Evolutionary conservation across 2,329 filamentous ascomycete genomes (phyloP).

Genomic region (Fusarium foetens): DNA sequence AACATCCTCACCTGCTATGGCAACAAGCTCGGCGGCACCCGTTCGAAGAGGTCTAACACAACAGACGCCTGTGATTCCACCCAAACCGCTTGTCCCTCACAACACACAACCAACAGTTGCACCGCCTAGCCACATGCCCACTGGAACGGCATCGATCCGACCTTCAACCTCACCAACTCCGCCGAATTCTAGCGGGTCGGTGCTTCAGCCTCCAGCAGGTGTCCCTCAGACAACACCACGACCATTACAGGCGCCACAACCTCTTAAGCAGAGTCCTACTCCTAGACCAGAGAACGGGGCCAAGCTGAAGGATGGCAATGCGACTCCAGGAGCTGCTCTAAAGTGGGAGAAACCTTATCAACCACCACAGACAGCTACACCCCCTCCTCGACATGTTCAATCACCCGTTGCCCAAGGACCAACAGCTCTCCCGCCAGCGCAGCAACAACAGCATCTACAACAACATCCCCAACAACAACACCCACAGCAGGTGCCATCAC

Average conservation of each 20-base stretch:
- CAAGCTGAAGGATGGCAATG: conserved; percentile 46
- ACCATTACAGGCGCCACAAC: conserved; percentile 47
- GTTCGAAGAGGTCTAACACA: conserved; percentile 45
- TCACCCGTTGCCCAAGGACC: conserved; percentile 39
- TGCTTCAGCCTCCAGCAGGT: conserved; percentile 52
- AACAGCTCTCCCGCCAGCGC: conserved; percentile 32
- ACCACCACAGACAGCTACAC: conserved; percentile 44
- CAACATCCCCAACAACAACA: conserved; percentile 33
- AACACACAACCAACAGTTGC: conserved; percentile 41
- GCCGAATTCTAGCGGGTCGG: conserved; percentile 44
- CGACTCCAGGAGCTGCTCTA: conserved; percentile 41
- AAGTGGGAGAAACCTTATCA: conserved; percentile 58
- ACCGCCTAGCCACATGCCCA: conserved; percentile 44
- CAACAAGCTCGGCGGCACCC: conserved; percentile 31
- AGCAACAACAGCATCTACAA: conserved; percentile 30
- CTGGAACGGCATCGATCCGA: conserved; percentile 45
- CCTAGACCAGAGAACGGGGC: conserved; percentile 49
- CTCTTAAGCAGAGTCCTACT: conserved; percentile 47
- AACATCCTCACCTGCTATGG: conserved; percentile 37
- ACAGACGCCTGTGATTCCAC: conserved; percentile 50
- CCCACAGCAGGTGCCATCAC: conserved; percentile 16
- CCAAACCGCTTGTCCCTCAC: conserved; percentile 46
- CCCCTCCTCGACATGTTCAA: conserved; percentile 42
- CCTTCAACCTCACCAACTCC: conserved; percentile 48
- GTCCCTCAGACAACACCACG: conserved; percentile 47